These are phyloP conservation scores for Penicillium digitatum DNA, from an alignment of 2,329 filamentous ascomycete genomes.

Conservation along the genomic window DNA sequence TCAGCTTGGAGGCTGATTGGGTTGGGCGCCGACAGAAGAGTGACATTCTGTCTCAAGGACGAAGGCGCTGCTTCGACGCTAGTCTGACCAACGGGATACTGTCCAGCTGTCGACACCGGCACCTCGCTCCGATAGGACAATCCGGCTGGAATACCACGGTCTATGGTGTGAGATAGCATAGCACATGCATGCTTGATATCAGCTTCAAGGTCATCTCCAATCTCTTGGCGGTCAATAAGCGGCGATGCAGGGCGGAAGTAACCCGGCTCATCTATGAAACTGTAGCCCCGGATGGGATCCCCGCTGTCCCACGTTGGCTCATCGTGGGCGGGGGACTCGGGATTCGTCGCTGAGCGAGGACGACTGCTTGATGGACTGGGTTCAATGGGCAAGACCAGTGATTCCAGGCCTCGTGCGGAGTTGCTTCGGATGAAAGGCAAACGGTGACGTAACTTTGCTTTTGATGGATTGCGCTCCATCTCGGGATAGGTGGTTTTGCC, in stretches of 20 bases:
- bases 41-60: slow-evolving; percentile 1
- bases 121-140: slow-evolving; percentile 3
- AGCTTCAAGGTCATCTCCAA: slow-evolving; percentile 33
- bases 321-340: slow-evolving; percentile 8
- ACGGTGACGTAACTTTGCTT: slow-evolving; percentile 22
- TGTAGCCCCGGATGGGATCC: slow-evolving; percentile 26
- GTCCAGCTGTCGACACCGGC: not conserved
- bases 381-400: slow-evolving; percentile 2
- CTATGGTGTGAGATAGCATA: slow-evolving; percentile 31
- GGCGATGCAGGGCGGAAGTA: slow-evolving; percentile 31
- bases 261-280: slow-evolving; percentile 35
- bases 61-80: not conserved
- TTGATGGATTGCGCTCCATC: slow-evolving; percentile 25
- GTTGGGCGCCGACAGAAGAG: slow-evolving; percentile 6
- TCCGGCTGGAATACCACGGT: slow-evolving; percentile 23
- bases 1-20: slow-evolving; percentile 1
- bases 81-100: not conserved
- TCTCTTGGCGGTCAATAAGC: slow-evolving; percentile 33
- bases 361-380: slow-evolving; percentile 7
- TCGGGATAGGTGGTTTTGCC: not conserved
- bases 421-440: slow-evolving; percentile 14
- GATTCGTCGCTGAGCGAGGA: slow-evolving; percentile 19
- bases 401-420: slow-evolving; percentile 8
- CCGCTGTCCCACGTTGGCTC: slow-evolving; percentile 5
- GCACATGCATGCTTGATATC: slow-evolving; percentile 37